Conservation (phyloP, 1,284 basidiomycete species). For the Kwoniella shivajii region DNA sequence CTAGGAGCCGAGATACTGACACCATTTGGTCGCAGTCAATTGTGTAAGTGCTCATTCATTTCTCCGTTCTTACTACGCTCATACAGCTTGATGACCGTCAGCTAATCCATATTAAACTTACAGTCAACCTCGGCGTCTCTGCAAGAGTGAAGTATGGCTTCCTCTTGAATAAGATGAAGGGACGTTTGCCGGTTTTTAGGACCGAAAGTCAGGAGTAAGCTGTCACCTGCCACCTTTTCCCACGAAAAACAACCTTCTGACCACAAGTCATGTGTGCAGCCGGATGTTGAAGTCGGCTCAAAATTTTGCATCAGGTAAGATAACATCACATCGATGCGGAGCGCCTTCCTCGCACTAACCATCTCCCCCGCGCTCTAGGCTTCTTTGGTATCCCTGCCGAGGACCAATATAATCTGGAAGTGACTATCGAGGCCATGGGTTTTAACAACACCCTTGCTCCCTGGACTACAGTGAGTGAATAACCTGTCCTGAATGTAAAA, state of each 20-base stretch:
- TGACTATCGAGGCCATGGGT: constrained; percentile 54
- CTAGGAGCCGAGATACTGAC: constrained; percentile 58
- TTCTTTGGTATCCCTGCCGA: constrained; percentile 55
- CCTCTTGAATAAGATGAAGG: constrained; percentile 51
- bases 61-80: too few relatives aligned
- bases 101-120: too few relatives aligned
- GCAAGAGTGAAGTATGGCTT: constrained; percentile 54
- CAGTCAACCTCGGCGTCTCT: constrained; percentile 52
- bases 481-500: background rate
- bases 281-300: constrained; percentile 57
- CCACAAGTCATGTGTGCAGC: too few relatives aligned
- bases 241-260: too few relatives aligned
- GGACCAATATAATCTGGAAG: constrained; percentile 54
- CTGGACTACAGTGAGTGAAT: constrained; percentile 50
- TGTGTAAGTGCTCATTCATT: constrained; percentile 43
- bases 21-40: constrained; percentile 58
- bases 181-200: constrained; percentile 54
- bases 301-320: constrained; percentile 55
- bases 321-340: too few relatives aligned
- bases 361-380: constrained; percentile 24
- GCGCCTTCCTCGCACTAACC: background rate
- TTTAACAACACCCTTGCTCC: constrained; percentile 59
- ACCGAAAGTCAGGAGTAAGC: constrained; percentile 56
- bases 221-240: too few relatives aligned
- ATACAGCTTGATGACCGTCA: background rate